Base-by-base conservation (phyloP, 2,329 filamentous ascomycete species). In the Pseudogymnoascus sp. region DNA sequence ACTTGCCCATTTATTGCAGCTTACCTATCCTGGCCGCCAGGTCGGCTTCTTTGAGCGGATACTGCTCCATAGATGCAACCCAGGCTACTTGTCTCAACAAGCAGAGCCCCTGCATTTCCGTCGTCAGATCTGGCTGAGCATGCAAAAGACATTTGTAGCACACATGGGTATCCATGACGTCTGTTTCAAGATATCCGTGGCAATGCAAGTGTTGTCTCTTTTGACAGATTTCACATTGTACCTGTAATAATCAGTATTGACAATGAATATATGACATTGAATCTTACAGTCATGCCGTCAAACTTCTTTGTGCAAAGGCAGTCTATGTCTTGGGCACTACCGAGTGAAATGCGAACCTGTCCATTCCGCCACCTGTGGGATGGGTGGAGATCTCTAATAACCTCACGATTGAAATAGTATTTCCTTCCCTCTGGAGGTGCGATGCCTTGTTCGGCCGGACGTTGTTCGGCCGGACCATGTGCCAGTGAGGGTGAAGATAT, bases 161-260 rank as follows among this genome's bases (percentile, higher is more conserved):
- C 3, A 59, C n/a, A 36, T 36, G 36, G 16, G 28, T 59, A 21
- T 59, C 31, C 21, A 36, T 34, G 5, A 37, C 53, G 8, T 59
- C 53, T 12, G 53, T 37, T 38, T 59, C 53, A 21, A 59, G 53
- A 21, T 59, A 59, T 21, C 53, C 53, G n/a, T 59, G n/a, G 28
- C 53, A 59, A 8, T 14, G 16, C 3, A 34, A 14, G 28, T 59
- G 53, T 23, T 59, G 53, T 16, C 18, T 18, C 7, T 21, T 37
- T 38, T 23, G 31, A 38, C 53, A 59, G 14, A 21, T 18, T 18
- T 59, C 53, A 23, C 53, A 59, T 38, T 59, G 28, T 16, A 59
- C 36, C 53, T 59, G 7, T 59, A 21, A 59, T 25, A 37, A 21
- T 34, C 36, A 36, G 36, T 21, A 59, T 21, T 21, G 16, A 59